A percentile compares a stretch with the other conserved stretches of the same genome.
These are phyloP conservation scores for Linnemannia exigua DNA, from an alignment of 192 early-diverging fungal species.

Conservation along the genomic window DNA sequence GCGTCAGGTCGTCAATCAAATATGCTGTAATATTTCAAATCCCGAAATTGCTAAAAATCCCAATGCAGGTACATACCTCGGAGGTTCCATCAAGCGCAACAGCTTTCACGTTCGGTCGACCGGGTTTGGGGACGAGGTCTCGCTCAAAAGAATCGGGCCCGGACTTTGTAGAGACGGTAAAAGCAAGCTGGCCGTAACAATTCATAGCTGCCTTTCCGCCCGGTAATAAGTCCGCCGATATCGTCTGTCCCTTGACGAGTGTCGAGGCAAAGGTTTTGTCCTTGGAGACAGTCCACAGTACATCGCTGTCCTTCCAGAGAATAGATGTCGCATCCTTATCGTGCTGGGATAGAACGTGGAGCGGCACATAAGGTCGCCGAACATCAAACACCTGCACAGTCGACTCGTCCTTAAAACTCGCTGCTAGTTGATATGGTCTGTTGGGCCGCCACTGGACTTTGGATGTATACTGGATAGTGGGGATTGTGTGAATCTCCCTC, in stretches of 20 bases:
- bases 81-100: conserved; percentile 51
- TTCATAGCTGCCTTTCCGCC: conserved; percentile 74
- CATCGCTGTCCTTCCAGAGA: conserved; percentile 73
- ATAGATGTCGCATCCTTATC: conserved; percentile 79
- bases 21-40: not conserved
- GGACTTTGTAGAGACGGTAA: conserved; percentile 67
- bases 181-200: conserved; percentile 73
- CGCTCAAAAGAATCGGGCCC: conserved; percentile 36
- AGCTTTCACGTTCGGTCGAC: conserved; percentile 20
- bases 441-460: conserved; percentile 82
- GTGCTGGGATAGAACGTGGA: conserved; percentile 78
- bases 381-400: conserved; percentile 84
- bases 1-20: not conserved
- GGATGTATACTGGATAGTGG: conserved; percentile 75
- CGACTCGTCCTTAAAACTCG: conserved; percentile 72
- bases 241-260: conserved; percentile 62
- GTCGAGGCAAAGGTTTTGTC: conserved; percentile 81
- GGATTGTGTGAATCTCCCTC: conserved; percentile 70
- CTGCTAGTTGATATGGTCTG: conserved; percentile 78
- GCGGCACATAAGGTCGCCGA: conserved; percentile 74
- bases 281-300: conserved; percentile 81
- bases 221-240: conserved; percentile 64
- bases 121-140: conserved; percentile 38
- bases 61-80: conserved; percentile 28
- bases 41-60: not conserved